These are phyloP conservation scores for Incumbomyces lentus DNA, from an alignment of 2,329 filamentous ascomycete species.

Conservation along the genomic window DNA sequence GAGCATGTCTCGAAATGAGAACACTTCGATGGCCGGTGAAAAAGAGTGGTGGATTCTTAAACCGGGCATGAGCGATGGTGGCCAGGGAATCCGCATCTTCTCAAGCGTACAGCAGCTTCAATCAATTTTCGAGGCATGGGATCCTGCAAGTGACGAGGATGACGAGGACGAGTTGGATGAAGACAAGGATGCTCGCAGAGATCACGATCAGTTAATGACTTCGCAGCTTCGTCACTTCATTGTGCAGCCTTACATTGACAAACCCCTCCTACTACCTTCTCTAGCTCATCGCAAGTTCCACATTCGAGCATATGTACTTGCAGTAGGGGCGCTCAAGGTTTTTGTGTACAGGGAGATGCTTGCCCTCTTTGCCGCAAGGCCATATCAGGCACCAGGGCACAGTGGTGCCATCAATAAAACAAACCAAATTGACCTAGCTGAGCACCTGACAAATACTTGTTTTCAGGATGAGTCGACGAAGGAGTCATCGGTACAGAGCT, in stretches of 20 bases:
- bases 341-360: slow-evolving; percentile 89
- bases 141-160: slow-evolving; percentile 56
- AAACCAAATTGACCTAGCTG: slow-evolving; percentile 48
- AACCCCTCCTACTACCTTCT: slow-evolving; percentile 61
- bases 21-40: slow-evolving; percentile 26
- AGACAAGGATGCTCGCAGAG: slow-evolving; percentile 19
- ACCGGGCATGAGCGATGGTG: slow-evolving; percentile 92
- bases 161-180: slow-evolving; percentile 49
- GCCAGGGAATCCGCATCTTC: slow-evolving; percentile 86
- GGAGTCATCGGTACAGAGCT: slow-evolving; percentile 52
- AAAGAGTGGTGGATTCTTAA: slow-evolving; percentile 97
- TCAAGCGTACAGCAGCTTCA: slow-evolving; percentile 75
- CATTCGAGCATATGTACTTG: slow-evolving; percentile 82
- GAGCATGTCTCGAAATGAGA: slow-evolving; percentile 61
- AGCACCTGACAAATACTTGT: slow-evolving; percentile 92
- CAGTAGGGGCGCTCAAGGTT: slow-evolving; percentile 64
- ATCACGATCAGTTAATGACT: slow-evolving; percentile 46
- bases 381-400: slow-evolving; percentile 54
- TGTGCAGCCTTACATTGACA: slow-evolving; percentile 87
- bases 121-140: slow-evolving; percentile 84
- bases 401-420: slow-evolving; percentile 22
- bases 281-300: slow-evolving; percentile 76
- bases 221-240: slow-evolving; percentile 93
- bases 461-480: slow-evolving; percentile 54
- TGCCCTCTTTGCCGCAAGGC: slow-evolving; percentile 71